Evolutionary conservation across 2,329 filamentous ascomycete genomes (phyloP).

Genomic region (Phialophora macrospora): DNA sequence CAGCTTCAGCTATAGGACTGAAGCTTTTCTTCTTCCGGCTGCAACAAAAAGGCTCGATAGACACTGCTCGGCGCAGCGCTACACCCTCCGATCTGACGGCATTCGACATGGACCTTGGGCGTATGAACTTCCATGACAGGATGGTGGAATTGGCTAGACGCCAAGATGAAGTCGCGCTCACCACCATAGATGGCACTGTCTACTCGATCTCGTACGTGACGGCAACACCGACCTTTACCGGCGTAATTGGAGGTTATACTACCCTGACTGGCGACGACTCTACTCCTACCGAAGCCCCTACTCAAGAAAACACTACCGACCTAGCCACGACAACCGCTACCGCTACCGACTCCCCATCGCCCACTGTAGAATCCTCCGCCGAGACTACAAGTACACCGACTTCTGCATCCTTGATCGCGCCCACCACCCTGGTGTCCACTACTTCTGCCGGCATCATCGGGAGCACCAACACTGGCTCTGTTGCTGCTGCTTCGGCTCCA

Average conservation of each 20-base stretch:
- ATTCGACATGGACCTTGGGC: constrained; percentile 23
- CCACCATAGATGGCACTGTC: constrained; percentile 33
- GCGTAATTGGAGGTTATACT: constrained; percentile 55
- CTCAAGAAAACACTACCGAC: constrained; percentile 17
- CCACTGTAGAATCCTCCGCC: constrained; percentile 28
- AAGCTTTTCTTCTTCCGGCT: background rate
- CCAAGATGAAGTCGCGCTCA: constrained; percentile 26
- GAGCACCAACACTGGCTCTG: constrained; percentile 23
- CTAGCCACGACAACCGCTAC: constrained; percentile 14
- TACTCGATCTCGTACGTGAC: constrained; percentile 57
- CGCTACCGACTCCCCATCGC: constrained; percentile 11
- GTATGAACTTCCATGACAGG: constrained; percentile 30
- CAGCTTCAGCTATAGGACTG: background rate
- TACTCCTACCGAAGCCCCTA: constrained; percentile 1
- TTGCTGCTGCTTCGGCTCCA: constrained; percentile 31
- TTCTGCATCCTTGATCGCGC: constrained; percentile 26
- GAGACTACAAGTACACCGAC: constrained; percentile 38
- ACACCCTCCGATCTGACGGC: background rate
- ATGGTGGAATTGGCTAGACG: constrained; percentile 35
- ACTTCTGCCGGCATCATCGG: constrained; percentile 29
- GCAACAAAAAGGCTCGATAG: background rate
- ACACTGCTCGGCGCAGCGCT: background rate
- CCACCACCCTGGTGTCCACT: constrained; percentile 20
- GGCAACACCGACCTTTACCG: constrained; percentile 57
- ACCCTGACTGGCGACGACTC: constrained; percentile 42